Evolutionary conservation across 345 rosid species (phyloP).

Genomic region (Crucihimalaya himalaica): DNA sequence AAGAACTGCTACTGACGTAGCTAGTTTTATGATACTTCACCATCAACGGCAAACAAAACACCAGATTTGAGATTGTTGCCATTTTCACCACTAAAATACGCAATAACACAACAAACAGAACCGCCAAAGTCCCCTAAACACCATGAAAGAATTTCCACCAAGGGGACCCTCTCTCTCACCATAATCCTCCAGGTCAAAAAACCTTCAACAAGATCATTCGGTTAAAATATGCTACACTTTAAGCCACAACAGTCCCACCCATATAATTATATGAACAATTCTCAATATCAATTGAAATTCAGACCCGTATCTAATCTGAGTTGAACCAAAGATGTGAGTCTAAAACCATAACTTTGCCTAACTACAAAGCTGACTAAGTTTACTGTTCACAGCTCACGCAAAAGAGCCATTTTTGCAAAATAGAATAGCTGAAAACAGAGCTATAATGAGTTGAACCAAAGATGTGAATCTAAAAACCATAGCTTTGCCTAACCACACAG

Average conservation of each 20-base stretch:
- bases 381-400: not conserved
- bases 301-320: conserved; percentile 5
- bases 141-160: conserved; percentile 47
- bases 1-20: conserved; percentile 52
- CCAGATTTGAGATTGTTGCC: conserved; percentile 84
- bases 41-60: conserved; percentile 82
- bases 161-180: conserved; percentile 86
- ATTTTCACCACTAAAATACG: conserved; percentile 67
- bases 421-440: not conserved
- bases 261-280: conserved; percentile 1
- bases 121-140: conserved; percentile 35
- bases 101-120: conserved; percentile 56
- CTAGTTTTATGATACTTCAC: conserved; percentile 71
- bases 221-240: conserved; percentile 54
- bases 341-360: not conserved
- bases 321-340: not conserved
- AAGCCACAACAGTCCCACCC: conserved; percentile 28
- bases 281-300: not conserved
- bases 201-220: conserved; percentile 96
- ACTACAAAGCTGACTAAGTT: not conserved
- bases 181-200: conserved; percentile 85
- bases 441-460: not conserved
- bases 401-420: not conserved
- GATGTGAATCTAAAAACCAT: not conserved
- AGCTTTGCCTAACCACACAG: not conserved